These are phyloP conservation scores for Lantana camara DNA, from an alignment of 257 asterid species.

Conservation along the genomic window DNA sequence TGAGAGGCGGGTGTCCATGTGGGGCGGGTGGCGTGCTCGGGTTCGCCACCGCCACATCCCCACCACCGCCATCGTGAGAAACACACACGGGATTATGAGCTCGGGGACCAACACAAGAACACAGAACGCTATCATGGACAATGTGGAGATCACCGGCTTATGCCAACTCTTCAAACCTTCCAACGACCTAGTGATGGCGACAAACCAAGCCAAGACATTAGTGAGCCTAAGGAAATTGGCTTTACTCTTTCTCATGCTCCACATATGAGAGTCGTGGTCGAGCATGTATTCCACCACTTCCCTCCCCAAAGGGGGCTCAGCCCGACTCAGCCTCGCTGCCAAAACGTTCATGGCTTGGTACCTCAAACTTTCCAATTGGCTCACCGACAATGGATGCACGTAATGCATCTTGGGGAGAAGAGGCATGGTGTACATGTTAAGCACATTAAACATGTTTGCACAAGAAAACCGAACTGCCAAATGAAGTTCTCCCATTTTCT, in stretches of 20 bases:
- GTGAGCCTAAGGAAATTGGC: constrained; percentile 87
- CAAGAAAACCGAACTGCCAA: constrained; percentile 85
- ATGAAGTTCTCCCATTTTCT: constrained; percentile 92
- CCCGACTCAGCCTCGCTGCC: constrained; percentile 67
- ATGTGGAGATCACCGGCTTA: constrained; percentile 60
- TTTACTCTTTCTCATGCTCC: constrained; percentile 98
- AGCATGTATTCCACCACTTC: constrained; percentile 94
- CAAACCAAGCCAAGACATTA: constrained; percentile 60
- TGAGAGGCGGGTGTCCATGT: constrained; percentile 78
- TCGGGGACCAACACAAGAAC: constrained; percentile 63
- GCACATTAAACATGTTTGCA: constrained; percentile 70
- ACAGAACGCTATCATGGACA: constrained; percentile 42
- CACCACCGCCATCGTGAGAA: constrained; percentile 51
- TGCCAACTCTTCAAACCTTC: constrained; percentile 63
- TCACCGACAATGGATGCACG: constrained; percentile 78
- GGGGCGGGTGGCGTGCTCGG: constrained; percentile 84
- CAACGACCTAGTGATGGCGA: constrained; percentile 48
- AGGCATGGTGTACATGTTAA: constrained; percentile 70
- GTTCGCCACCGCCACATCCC: constrained; percentile 73
- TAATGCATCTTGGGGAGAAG: constrained; percentile 90
- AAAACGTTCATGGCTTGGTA: constrained; percentile 88
- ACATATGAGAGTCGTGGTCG: constrained; percentile 87
- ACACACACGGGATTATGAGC: constrained; percentile 64
- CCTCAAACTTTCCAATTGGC: constrained; percentile 65
- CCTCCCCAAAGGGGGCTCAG: constrained; percentile 82